Base-by-base conservation (phyloP, 2,329 filamentous ascomycete genomes). In the Sclerotinia subarctica region DNA sequence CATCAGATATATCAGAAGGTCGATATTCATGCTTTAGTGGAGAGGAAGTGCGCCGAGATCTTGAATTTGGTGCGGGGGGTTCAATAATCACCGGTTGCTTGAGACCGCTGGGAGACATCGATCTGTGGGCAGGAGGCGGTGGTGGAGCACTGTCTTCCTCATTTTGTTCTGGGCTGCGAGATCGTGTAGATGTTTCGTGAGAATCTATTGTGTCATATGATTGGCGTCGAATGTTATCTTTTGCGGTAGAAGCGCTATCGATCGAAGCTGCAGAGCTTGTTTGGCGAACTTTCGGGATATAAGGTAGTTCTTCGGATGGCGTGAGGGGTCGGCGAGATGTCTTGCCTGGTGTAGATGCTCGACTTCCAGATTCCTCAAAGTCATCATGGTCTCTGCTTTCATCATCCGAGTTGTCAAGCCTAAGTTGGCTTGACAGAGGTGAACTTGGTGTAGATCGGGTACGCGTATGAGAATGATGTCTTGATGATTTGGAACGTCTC, bases 21-120 rank as follows among this genome's bases (percentile, higher is more conserved):
- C 94, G 90, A 75, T 97, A 99, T 80, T 99, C 94, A 77, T 98
- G 94, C 81, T 99, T 99, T 62, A 99, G 82, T 0, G 95, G 95
- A 1, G 95, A 99, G 0, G 95, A 98, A 1, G 88, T 90, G 24
- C 93, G 88, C 56, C 94, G 87, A 76, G 90, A 86, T 29, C 66
- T 74, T 11, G 57, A 67, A 53, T 70, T 72, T n/a, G 74, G 70
- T 7, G 72, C 73, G 10, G 72, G 70, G 11, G 69, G 70, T 10
- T 76, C 75, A 42, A 76, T 69, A 13, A 71, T 60, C 44, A 73
- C 71, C 24, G 69, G 54, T 5, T 69, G 74, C 77, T 80, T 77
- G 70, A 81, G 74, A 67, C 79, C 73, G 73, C 78, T 73, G 81
- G 88, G 75, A 78, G 88, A 74, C 35, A 75, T 74, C n/a, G 74